A percentile compares a stretch with the other conserved stretches of the same genome.
Evolutionary conservation across 208 protist species (phyloP).

Genomic region (Crithidia expoeki): DNA sequence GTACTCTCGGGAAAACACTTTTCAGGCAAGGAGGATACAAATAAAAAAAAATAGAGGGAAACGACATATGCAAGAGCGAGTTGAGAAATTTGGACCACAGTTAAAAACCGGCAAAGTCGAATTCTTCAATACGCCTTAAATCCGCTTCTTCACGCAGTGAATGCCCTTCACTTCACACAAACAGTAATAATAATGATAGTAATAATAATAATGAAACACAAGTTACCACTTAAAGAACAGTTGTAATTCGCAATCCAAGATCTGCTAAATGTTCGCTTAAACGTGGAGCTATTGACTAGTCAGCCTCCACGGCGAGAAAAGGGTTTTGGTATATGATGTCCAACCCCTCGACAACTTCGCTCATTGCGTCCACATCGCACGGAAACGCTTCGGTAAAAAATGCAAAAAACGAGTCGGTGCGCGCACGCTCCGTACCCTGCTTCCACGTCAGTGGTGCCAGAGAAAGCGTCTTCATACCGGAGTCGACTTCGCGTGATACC

Average conservation of each 20-base stretch:
- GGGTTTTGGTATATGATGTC: conserved; percentile 82
- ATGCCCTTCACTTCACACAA: conserved; percentile 13
- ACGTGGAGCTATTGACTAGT: background rate
- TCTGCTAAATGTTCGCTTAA: too few species aligned
- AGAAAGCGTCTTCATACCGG: conserved; percentile 53
- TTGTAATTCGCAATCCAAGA: too few species aligned
- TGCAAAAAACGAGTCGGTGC: conserved; percentile 73
- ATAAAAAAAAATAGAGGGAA: too few species aligned
- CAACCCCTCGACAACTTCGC: conserved; percentile 53
- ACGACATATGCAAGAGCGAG: too few species aligned
- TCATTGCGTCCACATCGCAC: conserved; percentile 39
- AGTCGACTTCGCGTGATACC: conserved; percentile 63
- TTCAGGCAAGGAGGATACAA: background rate
- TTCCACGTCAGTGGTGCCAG: conserved; percentile 78
- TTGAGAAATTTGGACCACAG: too few species aligned
- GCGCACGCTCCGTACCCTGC: conserved; percentile 58
- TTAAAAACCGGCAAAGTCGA: too few species aligned
- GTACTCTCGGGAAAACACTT: too few species aligned
- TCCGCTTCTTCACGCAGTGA: background rate
- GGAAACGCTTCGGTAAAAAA: conserved; percentile 56
- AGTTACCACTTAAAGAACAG: too few species aligned
- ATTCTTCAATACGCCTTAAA: background rate
- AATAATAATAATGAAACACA: too few species aligned
- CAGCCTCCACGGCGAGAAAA: conserved; percentile 54
- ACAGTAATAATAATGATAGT: too few species aligned